Conservation (phyloP, 768 basidiomycete genomes). For the Sarcomyxa edulis region DNA sequence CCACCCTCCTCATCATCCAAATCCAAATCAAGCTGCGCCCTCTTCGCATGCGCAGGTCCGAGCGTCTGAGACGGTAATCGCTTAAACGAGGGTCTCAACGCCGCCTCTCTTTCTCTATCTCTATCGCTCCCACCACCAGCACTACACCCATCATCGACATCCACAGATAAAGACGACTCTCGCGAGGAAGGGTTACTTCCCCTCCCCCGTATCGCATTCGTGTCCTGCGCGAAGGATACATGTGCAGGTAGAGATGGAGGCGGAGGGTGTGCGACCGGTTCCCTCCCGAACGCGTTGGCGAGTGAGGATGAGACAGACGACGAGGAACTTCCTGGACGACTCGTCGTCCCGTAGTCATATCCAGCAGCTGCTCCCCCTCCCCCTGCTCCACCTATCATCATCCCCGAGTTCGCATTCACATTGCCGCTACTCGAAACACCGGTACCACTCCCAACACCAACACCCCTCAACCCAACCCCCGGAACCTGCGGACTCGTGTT, state of each 20-base stretch:
- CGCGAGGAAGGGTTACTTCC: constrained; percentile 17
- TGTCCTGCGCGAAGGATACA: constrained; percentile 6
- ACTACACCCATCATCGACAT: constrained; percentile 18
- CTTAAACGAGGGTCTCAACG: constrained; percentile 61
- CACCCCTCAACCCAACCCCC: background rate
- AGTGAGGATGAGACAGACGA: constrained; percentile 32
- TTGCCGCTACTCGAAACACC: background rate
- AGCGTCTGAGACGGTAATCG: constrained; percentile 68
- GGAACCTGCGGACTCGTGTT: constrained; percentile 13
- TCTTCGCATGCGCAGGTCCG: constrained; percentile 54
- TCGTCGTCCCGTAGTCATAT: constrained; percentile 2
- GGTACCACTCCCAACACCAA: background rate
- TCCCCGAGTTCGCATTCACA: constrained; percentile 1
- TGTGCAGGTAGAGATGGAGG: background rate
- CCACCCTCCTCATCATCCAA: constrained; percentile 20
- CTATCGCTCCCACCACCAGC: constrained; percentile 17
- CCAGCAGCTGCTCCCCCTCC: too few relatives aligned
- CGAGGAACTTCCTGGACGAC: constrained; percentile 2
- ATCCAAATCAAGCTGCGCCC: constrained; percentile 36
- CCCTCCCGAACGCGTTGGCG: constrained; percentile 37
- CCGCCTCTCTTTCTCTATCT: too few relatives aligned
- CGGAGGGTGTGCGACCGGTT: constrained; percentile 6
- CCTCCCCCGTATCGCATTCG: constrained; percentile 2
- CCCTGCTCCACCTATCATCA: too few relatives aligned
- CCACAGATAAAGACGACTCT: constrained; percentile 26